Conservation (phyloP, 768 basidiomycete species). For the Arthromyces matolae region DNA sequence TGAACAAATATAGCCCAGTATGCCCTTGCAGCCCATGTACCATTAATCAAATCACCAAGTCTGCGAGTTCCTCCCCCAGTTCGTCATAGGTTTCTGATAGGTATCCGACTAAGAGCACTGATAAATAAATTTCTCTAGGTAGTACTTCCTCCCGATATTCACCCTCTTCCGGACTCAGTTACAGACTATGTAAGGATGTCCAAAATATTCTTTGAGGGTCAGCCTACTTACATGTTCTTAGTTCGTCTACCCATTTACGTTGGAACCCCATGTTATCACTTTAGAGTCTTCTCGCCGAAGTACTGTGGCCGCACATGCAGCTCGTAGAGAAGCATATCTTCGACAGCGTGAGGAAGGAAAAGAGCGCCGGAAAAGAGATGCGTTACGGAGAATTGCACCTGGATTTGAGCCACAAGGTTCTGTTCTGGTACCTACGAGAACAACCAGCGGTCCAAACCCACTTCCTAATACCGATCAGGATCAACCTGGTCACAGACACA, state of each 20-base stretch:
- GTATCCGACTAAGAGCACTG: background rate
- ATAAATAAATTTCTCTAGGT: slow-evolving; percentile 50
- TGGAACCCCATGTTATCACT: slow-evolving; percentile 81
- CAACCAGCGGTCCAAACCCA: slow-evolving; percentile 17
- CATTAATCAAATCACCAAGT: slow-evolving; percentile 90
- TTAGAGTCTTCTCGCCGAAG: slow-evolving; percentile 69
- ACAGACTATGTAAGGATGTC: slow-evolving; percentile 66
- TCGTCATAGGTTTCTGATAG: slow-evolving; percentile 14
- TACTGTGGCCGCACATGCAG: slow-evolving; percentile 60
- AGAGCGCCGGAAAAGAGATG: slow-evolving; percentile 59
- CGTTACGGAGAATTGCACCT: slow-evolving; percentile 74
- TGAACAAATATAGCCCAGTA: slow-evolving; percentile 58
- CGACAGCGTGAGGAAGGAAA: slow-evolving; percentile 74
- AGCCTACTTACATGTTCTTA: no score
- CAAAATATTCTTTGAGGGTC: slow-evolving; percentile 3
- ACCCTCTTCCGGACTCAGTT: slow-evolving; percentile 89
- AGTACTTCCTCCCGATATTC: slow-evolving; percentile 84
- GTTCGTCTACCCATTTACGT: slow-evolving; percentile 96
- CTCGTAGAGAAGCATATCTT: slow-evolving; percentile 70
- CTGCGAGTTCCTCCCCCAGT: slow-evolving; percentile 83
- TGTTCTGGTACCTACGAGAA: slow-evolving; percentile 53
- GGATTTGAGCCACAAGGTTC: slow-evolving; percentile 71
- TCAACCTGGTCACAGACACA: slow-evolving; percentile 18
- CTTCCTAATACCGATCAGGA: slow-evolving; percentile 5
- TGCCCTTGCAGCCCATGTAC: slow-evolving; percentile 67